These are phyloP conservation scores for Raphanus sativus DNA, from an alignment of 345 rosid species.

Conservation along the genomic window DNA sequence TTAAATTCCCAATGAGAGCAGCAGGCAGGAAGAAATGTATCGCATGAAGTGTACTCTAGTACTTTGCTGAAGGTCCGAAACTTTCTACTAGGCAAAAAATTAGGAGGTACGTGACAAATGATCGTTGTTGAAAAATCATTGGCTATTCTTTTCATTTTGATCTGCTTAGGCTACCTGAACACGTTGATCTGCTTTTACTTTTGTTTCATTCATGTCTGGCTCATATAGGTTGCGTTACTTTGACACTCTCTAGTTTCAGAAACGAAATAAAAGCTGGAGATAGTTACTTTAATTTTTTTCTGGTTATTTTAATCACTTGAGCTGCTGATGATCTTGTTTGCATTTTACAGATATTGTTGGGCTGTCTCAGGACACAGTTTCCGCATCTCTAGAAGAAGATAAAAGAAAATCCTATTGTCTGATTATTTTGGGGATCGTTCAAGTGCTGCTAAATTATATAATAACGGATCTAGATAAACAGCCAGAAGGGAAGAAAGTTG, in stretches of 20 bases:
- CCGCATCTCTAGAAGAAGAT: conserved; percentile 53
- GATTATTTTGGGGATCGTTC: conserved; percentile 56
- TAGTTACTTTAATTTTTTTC: neutral
- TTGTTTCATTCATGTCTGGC: conserved; percentile 7
- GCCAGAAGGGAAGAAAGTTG: conserved; percentile 45
- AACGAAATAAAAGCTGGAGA: neutral
- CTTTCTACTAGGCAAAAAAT: conserved; percentile 47
- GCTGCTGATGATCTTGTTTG: conserved; percentile 20
- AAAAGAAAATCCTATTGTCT: conserved; percentile 53
- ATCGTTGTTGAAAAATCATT: neutral
- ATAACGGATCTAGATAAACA: conserved; percentile 62
- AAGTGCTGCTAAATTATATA: conserved; percentile 60
- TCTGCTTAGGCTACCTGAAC: neutral
- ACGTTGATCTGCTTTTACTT: neutral
- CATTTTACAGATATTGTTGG: conserved; percentile 62
- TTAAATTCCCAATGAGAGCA: conserved; percentile 28
- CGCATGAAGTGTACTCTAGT: conserved; percentile 54
- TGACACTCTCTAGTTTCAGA: conserved; percentile 18
- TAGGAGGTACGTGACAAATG: conserved; percentile 50
- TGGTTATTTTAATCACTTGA: neutral
- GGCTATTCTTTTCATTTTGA: neutral
- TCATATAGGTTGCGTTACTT: neutral
- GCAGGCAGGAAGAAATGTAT: conserved; percentile 54
- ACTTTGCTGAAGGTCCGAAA: conserved; percentile 58
- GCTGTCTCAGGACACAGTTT: conserved; percentile 49